A percentile compares a stretch with the other conserved stretches of the same genome.
Conservation (phyloP, 805 yeast genomes). For the Candida railenensis region DNA sequence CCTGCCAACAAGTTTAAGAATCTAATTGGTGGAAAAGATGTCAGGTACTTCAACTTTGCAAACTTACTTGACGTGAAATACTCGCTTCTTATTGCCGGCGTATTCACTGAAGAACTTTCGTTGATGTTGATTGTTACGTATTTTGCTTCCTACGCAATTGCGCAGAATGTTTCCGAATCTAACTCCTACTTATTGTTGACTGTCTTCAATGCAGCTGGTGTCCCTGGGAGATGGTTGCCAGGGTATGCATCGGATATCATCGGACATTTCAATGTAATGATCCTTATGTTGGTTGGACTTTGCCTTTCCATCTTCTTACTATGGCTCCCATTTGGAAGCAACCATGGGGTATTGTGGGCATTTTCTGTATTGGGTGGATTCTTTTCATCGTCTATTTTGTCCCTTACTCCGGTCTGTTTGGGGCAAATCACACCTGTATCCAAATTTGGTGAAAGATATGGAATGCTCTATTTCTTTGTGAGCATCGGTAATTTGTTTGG, state of each 20-base stretch:
- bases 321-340: constrained; percentile 68
- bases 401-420: constrained; percentile 69
- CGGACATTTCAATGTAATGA: constrained; percentile 61
- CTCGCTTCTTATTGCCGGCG: constrained; percentile 35
- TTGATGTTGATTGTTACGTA: constrained; percentile 53
- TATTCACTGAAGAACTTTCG: constrained; percentile 50
- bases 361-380: constrained; percentile 60
- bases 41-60: constrained; percentile 2
- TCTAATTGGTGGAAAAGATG: neutral
- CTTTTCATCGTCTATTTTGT: constrained; percentile 58
- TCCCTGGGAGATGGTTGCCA: constrained; percentile 55
- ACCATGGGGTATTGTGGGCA: constrained; percentile 41
- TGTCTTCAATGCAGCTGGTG: constrained; percentile 44
- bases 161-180: constrained; percentile 46
- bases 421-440: constrained; percentile 61
- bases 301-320: constrained; percentile 48
- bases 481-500: constrained; percentile 42
- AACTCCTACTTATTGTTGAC: constrained; percentile 45
- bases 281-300: constrained; percentile 44
- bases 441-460: constrained; percentile 68
- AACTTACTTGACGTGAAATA: constrained; percentile 28
- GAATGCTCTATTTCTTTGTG: constrained; percentile 61
- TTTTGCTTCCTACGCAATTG: constrained; percentile 55
- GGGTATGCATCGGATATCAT: constrained; percentile 52
- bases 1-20: neutral